A percentile compares a stretch with the other conserved stretches of the same genome.
phyloP scores from a whole-genome alignment of 495 filamentous ascomycete genomes.

The Hypomontagnella monticulosa region DNA sequence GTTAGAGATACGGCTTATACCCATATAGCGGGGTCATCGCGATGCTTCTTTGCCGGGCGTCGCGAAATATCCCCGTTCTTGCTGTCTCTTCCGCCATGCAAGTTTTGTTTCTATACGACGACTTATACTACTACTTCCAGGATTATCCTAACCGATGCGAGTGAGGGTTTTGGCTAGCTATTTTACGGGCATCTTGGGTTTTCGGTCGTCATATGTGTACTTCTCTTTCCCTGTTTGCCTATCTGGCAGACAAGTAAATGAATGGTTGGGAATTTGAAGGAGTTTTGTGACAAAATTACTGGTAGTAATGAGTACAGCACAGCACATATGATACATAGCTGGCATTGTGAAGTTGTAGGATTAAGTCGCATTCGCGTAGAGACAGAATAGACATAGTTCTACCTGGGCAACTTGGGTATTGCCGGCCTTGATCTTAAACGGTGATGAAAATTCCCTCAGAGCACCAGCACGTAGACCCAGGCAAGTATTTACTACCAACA shows the following conservation, averaged over 20 bases:
- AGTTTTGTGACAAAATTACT: no score
- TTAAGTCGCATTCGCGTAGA: no score
- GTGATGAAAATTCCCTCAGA: no score
- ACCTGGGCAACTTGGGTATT: no score
- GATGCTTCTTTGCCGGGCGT: conserved; percentile 14
- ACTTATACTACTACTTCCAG: conserved; percentile 18
- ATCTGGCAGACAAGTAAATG: not conserved
- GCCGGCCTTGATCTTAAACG: no score
- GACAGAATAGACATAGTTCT: no score
- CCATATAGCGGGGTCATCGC: conserved; percentile 22
- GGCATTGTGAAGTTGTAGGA: no score
- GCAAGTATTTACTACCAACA: no score
- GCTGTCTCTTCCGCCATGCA: conserved; percentile 24
- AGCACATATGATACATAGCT: no score
- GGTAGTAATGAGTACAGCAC: no score
- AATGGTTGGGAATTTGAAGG: conserved; percentile 25
- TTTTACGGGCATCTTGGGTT: conserved; percentile 25
- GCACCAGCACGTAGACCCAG: no score
- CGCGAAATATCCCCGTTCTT: conserved; percentile 11
- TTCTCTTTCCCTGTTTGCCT: conserved; percentile 13
- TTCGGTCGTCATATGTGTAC: conserved; percentile 24
- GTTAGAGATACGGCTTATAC: conserved; percentile 39
- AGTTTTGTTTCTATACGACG: conserved; percentile 28
- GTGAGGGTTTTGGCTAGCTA: conserved; percentile 14
- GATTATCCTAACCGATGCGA: conserved; percentile 10